Evolutionary conservation across 2,329 filamentous ascomycete genomes (phyloP), one percentile per base, ranked within the genome.

Genomic region (Aspergillus cejpii): DNA sequence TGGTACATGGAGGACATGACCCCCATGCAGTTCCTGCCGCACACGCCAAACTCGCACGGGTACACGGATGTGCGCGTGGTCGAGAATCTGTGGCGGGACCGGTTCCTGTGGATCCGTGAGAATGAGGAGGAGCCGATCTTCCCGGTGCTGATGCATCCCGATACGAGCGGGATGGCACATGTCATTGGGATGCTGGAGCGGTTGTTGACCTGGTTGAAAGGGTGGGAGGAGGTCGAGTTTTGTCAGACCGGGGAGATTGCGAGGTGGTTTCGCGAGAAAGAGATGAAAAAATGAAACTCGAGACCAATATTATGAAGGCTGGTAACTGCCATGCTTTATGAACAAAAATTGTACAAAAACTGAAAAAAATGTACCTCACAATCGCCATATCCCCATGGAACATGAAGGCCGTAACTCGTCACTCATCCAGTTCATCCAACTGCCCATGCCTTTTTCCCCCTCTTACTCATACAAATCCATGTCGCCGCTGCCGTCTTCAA

Each of bases 381-480:
- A 17, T 29, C 19, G n/a, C 20, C 14, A 33, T 8, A 24, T 24
- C 4, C 4, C 4, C 23, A 24, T 24, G 23, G 8, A 24, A 24
- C 8, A 24, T 24, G 23, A 24, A 24, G 5, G 23, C 8, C 23
- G 23, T 24, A 24, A 24, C 5, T 24, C 23, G 23, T 24, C 23
- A 24, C 23, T 24, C 23, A 24, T 24, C 23, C 8, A 24, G 23
- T 8, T 24, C 23, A 4, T 8, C 23, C 23, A 24, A 24, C 8
- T 8, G 23, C 23, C 8, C 8, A 5, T 24, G 23, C 23, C 23
- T 24, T 24, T 24, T 24, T 24, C 27, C 6, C 3, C 1, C 39
- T 20, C 21, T 37, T 45, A 55, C 10, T 83, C 79, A 57, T 84
- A 84, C 36, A 85, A 71, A 57, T 83, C 81, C 71, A 80, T 80